These are phyloP conservation scores for Astragalus membranaceus DNA, from an alignment of 306 rosid genomes.

Conservation along the genomic window DNA sequence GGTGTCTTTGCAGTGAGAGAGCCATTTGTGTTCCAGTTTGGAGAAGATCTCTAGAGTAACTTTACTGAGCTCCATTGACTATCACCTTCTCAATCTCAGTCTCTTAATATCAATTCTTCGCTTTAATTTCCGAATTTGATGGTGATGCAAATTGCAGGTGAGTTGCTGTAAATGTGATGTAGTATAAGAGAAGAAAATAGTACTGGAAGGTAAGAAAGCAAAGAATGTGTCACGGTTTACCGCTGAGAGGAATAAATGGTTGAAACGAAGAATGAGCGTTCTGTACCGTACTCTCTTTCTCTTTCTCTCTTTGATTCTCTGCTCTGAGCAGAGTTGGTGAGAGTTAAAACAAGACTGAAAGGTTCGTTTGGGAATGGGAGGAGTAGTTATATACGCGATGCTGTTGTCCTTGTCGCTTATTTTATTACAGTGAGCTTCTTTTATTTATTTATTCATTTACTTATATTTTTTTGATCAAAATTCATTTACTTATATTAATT, in stretches of 20 bases:
- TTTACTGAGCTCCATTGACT: slow-evolving; percentile 68
- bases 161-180: neutral
- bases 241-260: slow-evolving; percentile 39
- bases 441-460: no score
- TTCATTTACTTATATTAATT: no score
- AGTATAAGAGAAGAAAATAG: neutral
- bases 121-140: neutral
- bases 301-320: neutral
- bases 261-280: neutral
- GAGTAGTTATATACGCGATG: slow-evolving; percentile 37
- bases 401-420: slow-evolving; percentile 2
- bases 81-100: neutral
- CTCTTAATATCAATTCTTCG: neutral
- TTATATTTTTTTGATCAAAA: no score
- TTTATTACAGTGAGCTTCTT: neutral
- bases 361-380: slow-evolving; percentile 32
- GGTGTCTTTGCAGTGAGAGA: slow-evolving; percentile 58
- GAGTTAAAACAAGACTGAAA: slow-evolving; percentile 30
- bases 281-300: neutral
- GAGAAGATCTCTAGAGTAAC: slow-evolving; percentile 84
- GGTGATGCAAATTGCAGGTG: neutral
- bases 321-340: slow-evolving; percentile 26
- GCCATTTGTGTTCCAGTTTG: slow-evolving; percentile 93
- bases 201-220: slow-evolving; percentile 6
- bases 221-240: slow-evolving; percentile 41